These are phyloP conservation scores for Toxicodendron radicans DNA, from an alignment of 345 rosid genomes.

Conservation along the genomic window DNA sequence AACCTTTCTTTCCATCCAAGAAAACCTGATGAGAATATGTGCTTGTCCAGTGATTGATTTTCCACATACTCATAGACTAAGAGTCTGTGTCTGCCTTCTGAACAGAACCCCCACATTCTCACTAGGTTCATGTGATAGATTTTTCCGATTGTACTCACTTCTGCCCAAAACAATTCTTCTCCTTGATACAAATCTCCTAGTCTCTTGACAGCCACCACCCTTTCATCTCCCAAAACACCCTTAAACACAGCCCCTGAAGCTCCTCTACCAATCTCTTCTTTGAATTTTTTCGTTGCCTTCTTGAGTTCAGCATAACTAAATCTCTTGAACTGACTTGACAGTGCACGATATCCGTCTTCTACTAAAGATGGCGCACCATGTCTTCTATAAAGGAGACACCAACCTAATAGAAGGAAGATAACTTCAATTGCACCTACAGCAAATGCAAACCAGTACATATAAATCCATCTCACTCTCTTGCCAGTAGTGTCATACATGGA, in stretches of 20 bases:
- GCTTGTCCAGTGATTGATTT: conserved; percentile 51
- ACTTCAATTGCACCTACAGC: conserved; percentile 38
- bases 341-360: conserved; percentile 30
- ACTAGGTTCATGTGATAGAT: conserved; percentile 61
- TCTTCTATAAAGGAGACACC: conserved; percentile 36
- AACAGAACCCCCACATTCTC: conserved; percentile 54
- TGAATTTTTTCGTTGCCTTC: conserved; percentile 36
- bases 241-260: conserved; percentile 51
- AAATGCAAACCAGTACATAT: conserved; percentile 38
- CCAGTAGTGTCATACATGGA: conserved; percentile 21
- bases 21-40: conserved; percentile 30
- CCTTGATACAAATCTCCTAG: conserved; percentile 42
- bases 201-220: conserved; percentile 51
- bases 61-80: conserved; percentile 52
- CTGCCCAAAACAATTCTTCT: conserved; percentile 53
- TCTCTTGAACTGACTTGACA: conserved; percentile 33
- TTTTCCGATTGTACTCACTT: conserved; percentile 48
- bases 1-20: conserved; percentile 53
- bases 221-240: conserved; percentile 41
- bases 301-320: conserved; percentile 37
- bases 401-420: conserved; percentile 23
- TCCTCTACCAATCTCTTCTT: conserved; percentile 46
- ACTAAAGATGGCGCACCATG: background rate
- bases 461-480: conserved; percentile 35
- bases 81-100: conserved; percentile 39